Conservation (phyloP, 2,329 filamentous ascomycete species). For the Epicoccum nigrum region DNA sequence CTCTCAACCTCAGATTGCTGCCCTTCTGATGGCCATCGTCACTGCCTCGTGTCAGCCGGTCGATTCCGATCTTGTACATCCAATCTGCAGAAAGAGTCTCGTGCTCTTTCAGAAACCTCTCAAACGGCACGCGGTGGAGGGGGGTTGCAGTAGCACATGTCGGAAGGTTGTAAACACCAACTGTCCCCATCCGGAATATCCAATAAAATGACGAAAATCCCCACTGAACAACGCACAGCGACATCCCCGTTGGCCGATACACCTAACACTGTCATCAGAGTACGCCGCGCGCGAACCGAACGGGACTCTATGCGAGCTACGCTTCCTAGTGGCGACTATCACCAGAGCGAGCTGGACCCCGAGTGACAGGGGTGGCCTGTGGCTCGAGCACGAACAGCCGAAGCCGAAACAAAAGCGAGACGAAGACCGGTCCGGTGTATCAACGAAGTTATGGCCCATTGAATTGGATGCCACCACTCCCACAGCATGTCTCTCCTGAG, state of each 20-base stretch:
- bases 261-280: not conserved
- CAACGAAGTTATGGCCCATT: not conserved
- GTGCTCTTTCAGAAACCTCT: not conserved
- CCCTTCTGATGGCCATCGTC: not conserved
- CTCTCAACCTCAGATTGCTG: not conserved
- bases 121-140: conserved; percentile 8
- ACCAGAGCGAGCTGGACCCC: conserved; percentile 15
- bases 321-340: conserved; percentile 17
- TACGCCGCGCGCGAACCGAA: not conserved
- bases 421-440: not conserved
- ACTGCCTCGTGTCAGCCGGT: conserved; percentile 13
- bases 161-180: not conserved
- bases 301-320: conserved; percentile 9
- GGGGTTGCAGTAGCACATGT: not conserved
- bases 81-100: conserved; percentile 4
- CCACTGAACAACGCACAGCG: not conserved
- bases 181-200: conserved; percentile 6
- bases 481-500: not conserved
- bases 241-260: not conserved
- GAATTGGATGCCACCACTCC: not conserved
- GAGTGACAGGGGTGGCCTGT: conserved; percentile 11
- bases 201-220: not conserved
- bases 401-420: not conserved
- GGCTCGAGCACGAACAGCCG: conserved; percentile 2
- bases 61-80: conserved; percentile 14